Base-by-base conservation (phyloP, 169 alveolate genomes). In the Babesia gibsoni region DNA sequence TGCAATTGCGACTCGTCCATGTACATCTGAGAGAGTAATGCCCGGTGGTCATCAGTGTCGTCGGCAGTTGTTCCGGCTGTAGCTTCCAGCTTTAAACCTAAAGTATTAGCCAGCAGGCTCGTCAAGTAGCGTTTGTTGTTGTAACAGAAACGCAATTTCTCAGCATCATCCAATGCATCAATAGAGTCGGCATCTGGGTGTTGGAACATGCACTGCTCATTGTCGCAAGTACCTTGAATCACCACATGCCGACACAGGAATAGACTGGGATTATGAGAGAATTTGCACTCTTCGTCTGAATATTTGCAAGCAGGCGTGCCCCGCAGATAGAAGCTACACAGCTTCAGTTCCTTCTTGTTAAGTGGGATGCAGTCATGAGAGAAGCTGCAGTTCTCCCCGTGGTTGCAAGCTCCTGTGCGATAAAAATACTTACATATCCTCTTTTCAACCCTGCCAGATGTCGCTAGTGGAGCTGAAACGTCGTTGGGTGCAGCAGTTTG, bases 311-410 rank as follows among this genome's bases (percentile, higher is more conserved):
- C 22, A 33, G 89, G 52, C 16, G 50, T 69, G 6, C 78, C 86
- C 67, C 73, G 69, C 16, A 88, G 70, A 52, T 59, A 75, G 67
- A 49, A 88, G 46, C 82, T 82, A 41, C 93, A 88, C 52, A 88
- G 57, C 42, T 88, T 88, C 30, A 88, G 72, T n/a, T 83, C 84
- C 79, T 88, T 88, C 52, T 85, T 79, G 46, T 50, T 78, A 33
- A 88, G 56, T n/a, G 93, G 93, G 22, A 64, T 67, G 53, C 89
- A 87, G 56, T 83, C 90, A 70, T 88, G 93, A 20, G 93, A 88
- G 68, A 75, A 88, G 22, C 49, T 39, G 61, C 93, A 88, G 4
- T 63, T 50, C 27, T 68, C 86, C 16, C 84, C 84, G 68, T 88
- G 90, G 9, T 73, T 58, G 50, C 93, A 88, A 37, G 64, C 53